phyloP scores from a whole-genome alignment of 2,329 filamentous ascomycete species.

The Thelonectria discophora region DNA sequence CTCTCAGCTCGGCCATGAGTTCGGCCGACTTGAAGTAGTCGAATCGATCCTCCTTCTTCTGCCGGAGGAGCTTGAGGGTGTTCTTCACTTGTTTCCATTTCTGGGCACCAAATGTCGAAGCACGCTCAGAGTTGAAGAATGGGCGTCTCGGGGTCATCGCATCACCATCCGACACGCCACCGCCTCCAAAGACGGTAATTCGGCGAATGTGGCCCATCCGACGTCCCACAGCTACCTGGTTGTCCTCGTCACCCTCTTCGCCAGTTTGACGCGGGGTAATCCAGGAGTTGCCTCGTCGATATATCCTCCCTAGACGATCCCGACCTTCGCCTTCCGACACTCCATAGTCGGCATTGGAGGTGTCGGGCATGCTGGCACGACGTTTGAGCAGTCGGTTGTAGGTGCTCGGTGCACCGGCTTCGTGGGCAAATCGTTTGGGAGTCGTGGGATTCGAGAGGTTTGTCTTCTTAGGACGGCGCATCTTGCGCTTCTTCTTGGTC shows the following conservation, averaged over 20 bases:
- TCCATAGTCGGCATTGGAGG: conserved; percentile 66
- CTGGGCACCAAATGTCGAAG: conserved; percentile 78
- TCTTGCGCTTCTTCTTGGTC: conserved; percentile 69
- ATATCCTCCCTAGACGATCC: conserved; percentile 62
- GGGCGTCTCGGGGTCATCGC: conserved; percentile 64
- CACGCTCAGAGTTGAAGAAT: conserved; percentile 71
- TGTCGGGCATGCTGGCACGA: conserved; percentile 72
- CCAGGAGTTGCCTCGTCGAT: conserved; percentile 68
- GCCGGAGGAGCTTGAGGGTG: conserved; percentile 79
- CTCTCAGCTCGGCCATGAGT: conserved; percentile 92
- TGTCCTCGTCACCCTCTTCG: conserved; percentile 64
- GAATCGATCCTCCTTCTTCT: conserved; percentile 86
- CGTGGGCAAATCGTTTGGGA: conserved; percentile 56
- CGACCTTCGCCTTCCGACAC: conserved; percentile 80
- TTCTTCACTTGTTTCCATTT: conserved; percentile 95
- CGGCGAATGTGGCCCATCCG: conserved; percentile 71
- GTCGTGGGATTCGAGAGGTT: conserved; percentile 74
- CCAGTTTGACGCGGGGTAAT: conserved; percentile 59
- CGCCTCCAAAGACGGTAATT: conserved; percentile 71
- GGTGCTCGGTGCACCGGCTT: conserved; percentile 52
- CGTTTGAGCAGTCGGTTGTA: conserved; percentile 65
- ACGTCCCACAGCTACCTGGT: conserved; percentile 56
- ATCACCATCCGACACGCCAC: conserved; percentile 71
- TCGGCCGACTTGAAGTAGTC: conserved; percentile 97
- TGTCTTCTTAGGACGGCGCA: conserved; percentile 63